Evolutionary conservation across 352 stramenopile genomes (phyloP).

Genomic region (Phytophthora constricta): DNA sequence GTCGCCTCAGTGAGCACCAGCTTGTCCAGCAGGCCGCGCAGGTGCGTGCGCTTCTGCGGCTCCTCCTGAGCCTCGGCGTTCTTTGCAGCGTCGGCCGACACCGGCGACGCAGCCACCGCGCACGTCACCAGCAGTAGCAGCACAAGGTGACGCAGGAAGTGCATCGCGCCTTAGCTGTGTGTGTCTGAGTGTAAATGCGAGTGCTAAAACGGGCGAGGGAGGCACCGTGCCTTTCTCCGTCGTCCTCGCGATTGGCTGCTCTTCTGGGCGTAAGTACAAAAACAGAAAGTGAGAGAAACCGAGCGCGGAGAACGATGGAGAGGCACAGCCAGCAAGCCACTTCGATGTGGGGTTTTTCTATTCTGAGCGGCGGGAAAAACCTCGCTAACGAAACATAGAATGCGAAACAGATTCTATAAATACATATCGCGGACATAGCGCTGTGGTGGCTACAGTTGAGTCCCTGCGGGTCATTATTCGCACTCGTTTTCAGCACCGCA

Average conservation of each 20-base stretch:
- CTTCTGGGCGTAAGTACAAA: conserved; percentile 21
- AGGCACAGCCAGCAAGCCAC: conserved; percentile 24
- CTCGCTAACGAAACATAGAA: neutral
- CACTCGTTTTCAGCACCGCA: neutral
- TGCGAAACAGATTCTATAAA: conserved; percentile 22
- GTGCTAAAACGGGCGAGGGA: too few relatives aligned
- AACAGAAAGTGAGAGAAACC: conserved; percentile 39
- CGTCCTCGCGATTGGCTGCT: neutral
- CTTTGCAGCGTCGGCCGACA: neutral
- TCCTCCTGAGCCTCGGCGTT: conserved; percentile 6
- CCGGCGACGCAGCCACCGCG: conserved; percentile 16
- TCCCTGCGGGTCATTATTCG: neutral
- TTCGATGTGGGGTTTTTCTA: neutral
- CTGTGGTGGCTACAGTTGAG: neutral
- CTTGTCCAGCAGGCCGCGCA: conserved; percentile 50
- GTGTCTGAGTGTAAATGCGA: neutral
- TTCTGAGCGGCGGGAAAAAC: neutral
- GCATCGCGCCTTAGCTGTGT: conserved; percentile 21
- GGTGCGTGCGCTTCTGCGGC: conserved; percentile 39
- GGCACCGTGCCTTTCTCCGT: neutral
- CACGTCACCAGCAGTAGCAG: conserved; percentile 23
- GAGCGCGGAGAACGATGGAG: neutral
- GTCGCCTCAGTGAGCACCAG: conserved; percentile 30
- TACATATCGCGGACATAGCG: conserved; percentile 15
- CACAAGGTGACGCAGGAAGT: conserved; percentile 28